Base-by-base conservation (phyloP, 352 stramenopile genomes). In the Globisporangium heterothallicum region DNA sequence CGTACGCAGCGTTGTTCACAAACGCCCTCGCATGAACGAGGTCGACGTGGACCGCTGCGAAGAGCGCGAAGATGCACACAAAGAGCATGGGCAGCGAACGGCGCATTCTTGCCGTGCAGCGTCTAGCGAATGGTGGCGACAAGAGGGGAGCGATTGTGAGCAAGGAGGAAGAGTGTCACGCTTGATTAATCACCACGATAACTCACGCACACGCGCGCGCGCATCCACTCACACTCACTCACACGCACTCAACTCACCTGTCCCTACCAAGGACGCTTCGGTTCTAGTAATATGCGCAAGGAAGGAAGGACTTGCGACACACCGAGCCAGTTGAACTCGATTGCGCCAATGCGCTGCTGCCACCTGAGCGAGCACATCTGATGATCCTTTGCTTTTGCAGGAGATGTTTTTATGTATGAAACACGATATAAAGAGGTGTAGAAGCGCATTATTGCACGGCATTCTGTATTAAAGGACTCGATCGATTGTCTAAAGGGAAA, bases 1-100 rank as follows among this genome's bases (percentile, higher is more conserved):
- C 42, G 54, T 54, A 54, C 30, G 54, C 54, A 19, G 46, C 54
- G 30, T 61, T 61, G 54, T 61, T 61, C 54, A 61, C 54, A 24
- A 61, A 56, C 21, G 47, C 48, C n/a, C 44, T 56, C 10, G 54
- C 54, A 16, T 54, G n/a, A 2, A 34, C 54, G 47, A n/a, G n/a
- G n/a, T n/a, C n/a, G 27, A 13, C 32, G 21, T 42, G n/a, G n/a
- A n/a, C 32, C 32, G 32, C 32, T 6, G 4, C 4, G 3, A 38
- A 38, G 32, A 38, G 32, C 32, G 32, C 10, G 32, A n/a, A 38
- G 1, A 38, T 18, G 32, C 0, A 38, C 2, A 10, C 32, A 38
- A 38, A 12, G 4, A 10, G 6, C 10, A 38, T 10, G 32, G 32
- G 10, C 14, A n/a, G 32, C 10, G 32, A 36, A 13, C 5, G n/a